These are phyloP conservation scores for Clonostachys rosea DNA, from an alignment of 2,329 filamentous ascomycete genomes.

Conservation along the genomic window DNA sequence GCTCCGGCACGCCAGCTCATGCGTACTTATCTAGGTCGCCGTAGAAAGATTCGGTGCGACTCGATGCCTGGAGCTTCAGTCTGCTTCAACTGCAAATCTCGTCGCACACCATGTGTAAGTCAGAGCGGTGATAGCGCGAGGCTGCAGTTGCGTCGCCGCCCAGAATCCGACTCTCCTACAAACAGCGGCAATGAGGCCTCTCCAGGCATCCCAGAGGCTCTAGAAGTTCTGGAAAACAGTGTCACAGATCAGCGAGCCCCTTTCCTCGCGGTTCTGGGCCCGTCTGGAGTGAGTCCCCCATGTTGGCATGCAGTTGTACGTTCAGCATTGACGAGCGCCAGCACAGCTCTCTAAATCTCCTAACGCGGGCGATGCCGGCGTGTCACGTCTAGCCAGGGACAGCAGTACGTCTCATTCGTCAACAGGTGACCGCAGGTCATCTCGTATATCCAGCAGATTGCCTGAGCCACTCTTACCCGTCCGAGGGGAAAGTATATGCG, in stretches of 20 bases:
- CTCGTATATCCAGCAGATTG: slow-evolving; percentile 2
- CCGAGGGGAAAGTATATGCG: slow-evolving; percentile 1
- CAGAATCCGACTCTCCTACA: slow-evolving; percentile 1
- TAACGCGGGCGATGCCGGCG: not conserved
- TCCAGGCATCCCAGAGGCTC: not conserved
- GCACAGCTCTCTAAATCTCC: not conserved
- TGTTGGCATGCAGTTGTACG: not conserved
- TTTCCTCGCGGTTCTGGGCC: slow-evolving; percentile 3
- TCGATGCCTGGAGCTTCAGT: slow-evolving; percentile 28
- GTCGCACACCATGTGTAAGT: slow-evolving; percentile 5
- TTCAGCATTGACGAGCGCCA: slow-evolving; percentile 1
- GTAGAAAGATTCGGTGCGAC: slow-evolving; percentile 39
- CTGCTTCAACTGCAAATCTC: slow-evolving; percentile 29
- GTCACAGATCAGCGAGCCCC: slow-evolving; percentile 2
- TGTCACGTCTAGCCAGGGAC: not conserved
- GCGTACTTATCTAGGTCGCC: slow-evolving; percentile 24
- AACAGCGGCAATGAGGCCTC: not conserved
- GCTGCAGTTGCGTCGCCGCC: slow-evolving; percentile 3
- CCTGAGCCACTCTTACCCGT: not conserved
- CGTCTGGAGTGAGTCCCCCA: slow-evolving; percentile 2
- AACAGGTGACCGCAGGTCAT: slow-evolving; percentile 1
- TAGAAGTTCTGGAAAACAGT: slow-evolving; percentile 4
- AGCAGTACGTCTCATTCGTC: not conserved
- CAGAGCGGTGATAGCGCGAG: slow-evolving; percentile 5
- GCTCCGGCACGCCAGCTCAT: not conserved